Conservation (phyloP, 495 filamentous ascomycete species). For the Xylaria curta region DNA sequence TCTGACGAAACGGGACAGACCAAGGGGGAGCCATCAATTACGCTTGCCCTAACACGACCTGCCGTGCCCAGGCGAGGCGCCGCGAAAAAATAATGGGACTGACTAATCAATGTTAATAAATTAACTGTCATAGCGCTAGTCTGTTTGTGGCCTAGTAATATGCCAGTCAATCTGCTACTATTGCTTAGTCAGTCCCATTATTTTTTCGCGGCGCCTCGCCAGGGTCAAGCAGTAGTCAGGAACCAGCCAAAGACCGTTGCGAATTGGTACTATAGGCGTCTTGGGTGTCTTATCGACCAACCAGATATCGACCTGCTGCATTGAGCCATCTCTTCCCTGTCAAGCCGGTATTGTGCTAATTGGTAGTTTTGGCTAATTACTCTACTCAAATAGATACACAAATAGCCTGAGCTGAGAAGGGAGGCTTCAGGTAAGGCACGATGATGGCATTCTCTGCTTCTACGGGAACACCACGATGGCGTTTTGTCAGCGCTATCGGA, state of each 20-base stretch:
- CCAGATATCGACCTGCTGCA: conserved; percentile 1
- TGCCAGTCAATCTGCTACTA: too few species aligned
- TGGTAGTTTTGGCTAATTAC: conserved; percentile 1
- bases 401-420: conserved; percentile 14
- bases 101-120: too few species aligned
- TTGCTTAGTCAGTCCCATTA: too few species aligned
- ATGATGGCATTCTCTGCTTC: background rate
- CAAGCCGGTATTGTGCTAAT: background rate
- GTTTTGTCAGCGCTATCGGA: conserved; percentile 8
- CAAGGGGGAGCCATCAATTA: background rate
- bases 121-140: too few species aligned
- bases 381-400: conserved; percentile 4
- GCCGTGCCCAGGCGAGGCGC: background rate
- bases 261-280: background rate
- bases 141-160: too few species aligned
- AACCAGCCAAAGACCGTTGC: background rate
- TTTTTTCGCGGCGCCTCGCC: too few species aligned
- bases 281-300: background rate
- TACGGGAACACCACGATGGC: background rate
- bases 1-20: conserved; percentile 26
- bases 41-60: background rate
- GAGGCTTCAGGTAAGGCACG: conserved; percentile 4
- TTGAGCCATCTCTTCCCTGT: background rate
- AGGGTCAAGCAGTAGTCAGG: background rate
- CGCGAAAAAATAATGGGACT: too few species aligned